A percentile compares a stretch with the other conserved stretches of the same genome.
phyloP scores from a whole-genome alignment of 2,329 filamentous ascomycete species.

The Microsporum ferrugineum region DNA sequence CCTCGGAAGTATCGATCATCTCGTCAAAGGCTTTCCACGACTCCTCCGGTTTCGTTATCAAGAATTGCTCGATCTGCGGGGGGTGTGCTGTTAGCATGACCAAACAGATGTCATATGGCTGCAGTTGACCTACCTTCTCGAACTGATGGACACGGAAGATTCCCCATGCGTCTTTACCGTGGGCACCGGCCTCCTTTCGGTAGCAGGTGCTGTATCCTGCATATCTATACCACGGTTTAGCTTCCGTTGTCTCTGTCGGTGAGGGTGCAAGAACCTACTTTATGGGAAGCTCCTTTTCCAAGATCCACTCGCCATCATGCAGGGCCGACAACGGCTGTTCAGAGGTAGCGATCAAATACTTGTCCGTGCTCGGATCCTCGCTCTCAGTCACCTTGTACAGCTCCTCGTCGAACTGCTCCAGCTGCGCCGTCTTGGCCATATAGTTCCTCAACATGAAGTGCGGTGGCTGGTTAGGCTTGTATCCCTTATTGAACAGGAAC shows the following conservation, averaged over 20 bases:
- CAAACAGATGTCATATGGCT: not conserved
- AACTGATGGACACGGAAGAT: conserved; percentile 98
- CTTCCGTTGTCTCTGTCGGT: not conserved
- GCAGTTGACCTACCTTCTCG: conserved; percentile 54
- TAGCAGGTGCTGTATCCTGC: conserved; percentile 93
- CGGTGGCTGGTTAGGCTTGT: conserved; percentile 72
- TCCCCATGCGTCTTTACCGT: conserved; percentile 90
- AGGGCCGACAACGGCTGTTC: conserved; percentile 92
- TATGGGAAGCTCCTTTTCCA: conserved; percentile 72
- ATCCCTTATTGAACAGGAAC: conserved; percentile 71
- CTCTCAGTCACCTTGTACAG: conserved; percentile 87
- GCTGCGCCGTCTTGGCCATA: conserved; percentile 96
- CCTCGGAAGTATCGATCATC: conserved; percentile 84
- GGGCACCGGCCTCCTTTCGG: conserved; percentile 85
- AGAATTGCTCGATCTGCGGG: conserved; percentile 59
- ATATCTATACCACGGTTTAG: conserved; percentile 37
- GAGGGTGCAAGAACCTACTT: conserved; percentile 42
- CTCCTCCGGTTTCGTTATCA: conserved; percentile 72
- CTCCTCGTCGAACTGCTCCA: conserved; percentile 95
- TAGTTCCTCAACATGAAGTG: conserved; percentile 91
- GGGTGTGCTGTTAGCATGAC: conserved; percentile 2
- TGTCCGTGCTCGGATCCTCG: conserved; percentile 77
- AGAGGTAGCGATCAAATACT: conserved; percentile 70
- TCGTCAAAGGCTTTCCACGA: conserved; percentile 88
- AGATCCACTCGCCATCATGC: conserved; percentile 88